Percentiles rank a stretch among this genome's conserved stretches.
These are phyloP conservation scores for Lactarius psammicola DNA, from an alignment of 768 basidiomycete genomes.

Conservation along the genomic window DNA sequence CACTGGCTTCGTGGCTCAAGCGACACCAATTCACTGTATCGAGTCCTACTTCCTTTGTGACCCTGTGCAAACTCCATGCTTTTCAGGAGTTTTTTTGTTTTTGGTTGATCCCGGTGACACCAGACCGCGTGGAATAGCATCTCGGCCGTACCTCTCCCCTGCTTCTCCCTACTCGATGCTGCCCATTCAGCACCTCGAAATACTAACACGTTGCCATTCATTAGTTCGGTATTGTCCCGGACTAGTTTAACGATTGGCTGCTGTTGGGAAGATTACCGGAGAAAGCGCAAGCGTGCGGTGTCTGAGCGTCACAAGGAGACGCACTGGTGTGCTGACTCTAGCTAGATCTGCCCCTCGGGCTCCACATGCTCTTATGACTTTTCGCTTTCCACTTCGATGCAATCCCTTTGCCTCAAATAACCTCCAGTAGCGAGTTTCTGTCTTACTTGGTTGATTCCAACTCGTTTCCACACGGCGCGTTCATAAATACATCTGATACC, in stretches of 20 bases:
- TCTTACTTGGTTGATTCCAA: neutral
- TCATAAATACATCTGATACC: neutral
- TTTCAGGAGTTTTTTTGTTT: too few relatives aligned
- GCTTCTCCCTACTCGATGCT: neutral
- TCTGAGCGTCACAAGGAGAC: neutral
- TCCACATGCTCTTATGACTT: neutral
- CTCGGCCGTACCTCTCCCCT: neutral
- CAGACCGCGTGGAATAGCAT: neutral
- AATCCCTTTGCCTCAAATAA: neutral
- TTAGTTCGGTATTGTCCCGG: neutral
- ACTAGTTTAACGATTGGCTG: neutral
- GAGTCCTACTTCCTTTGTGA: neutral
- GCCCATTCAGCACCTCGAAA: neutral
- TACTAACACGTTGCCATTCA: neutral
- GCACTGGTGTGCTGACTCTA: neutral
- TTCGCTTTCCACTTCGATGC: neutral
- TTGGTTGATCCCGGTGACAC: neutral
- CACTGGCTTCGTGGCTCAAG: neutral
- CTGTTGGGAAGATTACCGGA: neutral
- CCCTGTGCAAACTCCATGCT: neutral
- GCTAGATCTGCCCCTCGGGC: neutral
- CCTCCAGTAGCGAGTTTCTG: neutral
- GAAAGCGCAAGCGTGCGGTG: neutral
- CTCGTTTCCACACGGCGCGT: neutral
- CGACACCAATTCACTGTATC: neutral